Conservation (phyloP, 139 green algal genomes). For the Chlorokybus atmophyticus region DNA sequence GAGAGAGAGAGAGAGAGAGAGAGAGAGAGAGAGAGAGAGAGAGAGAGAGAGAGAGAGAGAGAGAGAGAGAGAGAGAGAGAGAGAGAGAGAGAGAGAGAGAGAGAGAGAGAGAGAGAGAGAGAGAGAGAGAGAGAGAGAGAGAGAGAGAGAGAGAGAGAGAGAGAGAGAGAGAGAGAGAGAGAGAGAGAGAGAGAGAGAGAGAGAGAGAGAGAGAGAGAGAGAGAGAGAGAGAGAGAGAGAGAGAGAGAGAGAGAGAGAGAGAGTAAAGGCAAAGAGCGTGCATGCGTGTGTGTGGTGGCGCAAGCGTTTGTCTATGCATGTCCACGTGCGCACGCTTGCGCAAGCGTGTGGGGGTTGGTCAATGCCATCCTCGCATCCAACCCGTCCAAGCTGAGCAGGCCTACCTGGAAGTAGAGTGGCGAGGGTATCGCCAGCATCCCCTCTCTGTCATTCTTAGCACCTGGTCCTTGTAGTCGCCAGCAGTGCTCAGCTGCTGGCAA, state of each 20-base stretch:
- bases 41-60: slow-evolving; percentile 10
- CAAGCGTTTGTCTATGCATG: too few species aligned
- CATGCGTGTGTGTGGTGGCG: too few species aligned
- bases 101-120: slow-evolving; percentile 10
- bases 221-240: background rate
- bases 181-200: background rate
- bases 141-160: slow-evolving; percentile 10
- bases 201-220: background rate
- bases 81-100: slow-evolving; percentile 10
- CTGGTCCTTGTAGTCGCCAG: too few species aligned
- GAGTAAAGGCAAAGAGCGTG: background rate
- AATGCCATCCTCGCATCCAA: too few species aligned
- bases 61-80: slow-evolving; percentile 10
- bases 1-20: slow-evolving; percentile 10
- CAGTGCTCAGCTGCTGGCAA: too few species aligned
- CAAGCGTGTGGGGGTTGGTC: too few species aligned
- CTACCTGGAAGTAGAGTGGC: too few species aligned
- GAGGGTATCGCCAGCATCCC: too few species aligned
- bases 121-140: slow-evolving; percentile 10
- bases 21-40: slow-evolving; percentile 10
- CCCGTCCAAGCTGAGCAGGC: too few species aligned
- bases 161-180: background rate
- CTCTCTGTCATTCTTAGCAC: too few species aligned
- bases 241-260: background rate
- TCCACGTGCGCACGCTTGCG: too few species aligned